Percentiles rank a stretch among this genome's conserved stretches.
phyloP scores from a whole-genome alignment of 2,329 filamentous ascomycete genomes.

The Colletotrichum sp. region DNA sequence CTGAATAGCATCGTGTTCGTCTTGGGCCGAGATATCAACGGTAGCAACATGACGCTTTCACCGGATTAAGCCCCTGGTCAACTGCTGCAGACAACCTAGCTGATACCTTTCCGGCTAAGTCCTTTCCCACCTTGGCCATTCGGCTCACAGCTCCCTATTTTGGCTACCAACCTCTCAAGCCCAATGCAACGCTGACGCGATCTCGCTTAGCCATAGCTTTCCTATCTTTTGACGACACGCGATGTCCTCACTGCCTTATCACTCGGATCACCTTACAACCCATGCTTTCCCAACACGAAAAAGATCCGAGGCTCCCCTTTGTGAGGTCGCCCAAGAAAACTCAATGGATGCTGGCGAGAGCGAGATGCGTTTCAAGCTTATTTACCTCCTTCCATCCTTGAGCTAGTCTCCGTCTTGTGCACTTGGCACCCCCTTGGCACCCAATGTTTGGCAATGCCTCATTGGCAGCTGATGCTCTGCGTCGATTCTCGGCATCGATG shows the following conservation, averaged over 20 bases:
- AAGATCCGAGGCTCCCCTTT: not conserved
- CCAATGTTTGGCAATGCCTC: not conserved
- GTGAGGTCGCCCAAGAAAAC: no score
- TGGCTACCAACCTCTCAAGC: not conserved
- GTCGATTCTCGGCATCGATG: not conserved
- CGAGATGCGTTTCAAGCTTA: not conserved
- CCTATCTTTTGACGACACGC: not conserved
- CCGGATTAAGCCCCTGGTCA: not conserved
- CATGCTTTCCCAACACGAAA: not conserved
- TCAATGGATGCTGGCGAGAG: not conserved
- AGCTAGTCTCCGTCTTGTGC: slow-evolving; percentile 10
- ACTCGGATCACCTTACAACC: not conserved
- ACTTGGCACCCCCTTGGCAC: slow-evolving; percentile 2
- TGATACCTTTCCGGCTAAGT: not conserved
- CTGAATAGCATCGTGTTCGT: not conserved
- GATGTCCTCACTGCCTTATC: not conserved
- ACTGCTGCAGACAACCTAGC: not conserved
- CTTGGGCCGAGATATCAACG: not conserved
- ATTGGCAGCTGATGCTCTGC: not conserved
- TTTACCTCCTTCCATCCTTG: slow-evolving; percentile 14
- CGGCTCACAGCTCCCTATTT: not conserved
- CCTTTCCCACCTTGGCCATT: not conserved
- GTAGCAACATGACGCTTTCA: no score
- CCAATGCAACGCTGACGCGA: not conserved
- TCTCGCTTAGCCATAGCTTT: not conserved